Evolutionary conservation across 2,329 filamentous ascomycete genomes (phyloP).

Genomic region (Dactylellina cionopaga): DNA sequence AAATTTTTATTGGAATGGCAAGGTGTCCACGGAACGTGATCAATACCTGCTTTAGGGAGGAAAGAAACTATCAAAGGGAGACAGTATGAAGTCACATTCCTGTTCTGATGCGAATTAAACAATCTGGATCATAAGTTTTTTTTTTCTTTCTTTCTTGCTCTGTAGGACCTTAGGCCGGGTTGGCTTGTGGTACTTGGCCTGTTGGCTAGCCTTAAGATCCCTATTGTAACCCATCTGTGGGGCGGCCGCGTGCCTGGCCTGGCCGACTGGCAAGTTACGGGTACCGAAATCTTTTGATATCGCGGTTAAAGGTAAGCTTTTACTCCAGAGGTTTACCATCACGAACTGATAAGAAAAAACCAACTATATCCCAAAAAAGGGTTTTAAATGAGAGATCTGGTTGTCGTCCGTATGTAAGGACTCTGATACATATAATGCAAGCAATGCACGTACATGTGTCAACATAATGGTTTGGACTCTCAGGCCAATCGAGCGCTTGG

Average conservation of each 20-base stretch:
- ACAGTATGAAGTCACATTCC: constrained; percentile 52
- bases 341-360: constrained; percentile 42
- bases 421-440: no score
- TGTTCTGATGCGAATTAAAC: constrained; percentile 50
- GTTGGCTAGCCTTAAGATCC: constrained; percentile 47
- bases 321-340: constrained; percentile 49
- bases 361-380: constrained; percentile 40
- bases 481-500: constrained; percentile 13
- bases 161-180: constrained; percentile 28
- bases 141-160: constrained; percentile 17
- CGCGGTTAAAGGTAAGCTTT: constrained; percentile 46
- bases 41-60: constrained; percentile 52
- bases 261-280: constrained; percentile 29
- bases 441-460: constrained; percentile 49
- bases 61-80: constrained; percentile 48
- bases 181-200: constrained; percentile 29
- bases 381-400: constrained; percentile 38
- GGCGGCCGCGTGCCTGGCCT: constrained; percentile 40
- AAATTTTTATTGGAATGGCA: constrained; percentile 26
- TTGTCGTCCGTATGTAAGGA: constrained; percentile 36
- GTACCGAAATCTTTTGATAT: constrained; percentile 40
- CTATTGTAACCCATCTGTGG: constrained; percentile 51
- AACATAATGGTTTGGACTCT: constrained; percentile 34
- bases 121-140: constrained; percentile 24
- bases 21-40: constrained; percentile 38